Conservation (phyloP, 495 filamentous ascomycete species). For the Lasiosphaeria hispida region DNA sequence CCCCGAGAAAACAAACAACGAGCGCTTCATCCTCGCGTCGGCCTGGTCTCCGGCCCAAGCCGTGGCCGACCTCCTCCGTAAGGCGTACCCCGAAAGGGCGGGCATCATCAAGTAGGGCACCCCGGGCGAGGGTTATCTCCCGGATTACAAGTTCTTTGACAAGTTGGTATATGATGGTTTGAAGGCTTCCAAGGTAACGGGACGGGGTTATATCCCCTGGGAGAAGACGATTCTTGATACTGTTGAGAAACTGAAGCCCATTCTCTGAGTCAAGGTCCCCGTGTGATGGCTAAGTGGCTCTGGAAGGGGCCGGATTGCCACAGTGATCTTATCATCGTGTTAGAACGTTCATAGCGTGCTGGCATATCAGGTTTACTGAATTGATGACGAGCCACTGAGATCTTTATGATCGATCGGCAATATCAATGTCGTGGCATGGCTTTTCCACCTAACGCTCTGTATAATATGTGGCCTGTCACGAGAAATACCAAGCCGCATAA, state of each 20-base stretch:
- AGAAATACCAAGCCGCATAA: too few relatives aligned
- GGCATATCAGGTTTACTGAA: too few relatives aligned
- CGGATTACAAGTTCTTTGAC: slow-evolving; percentile 16
- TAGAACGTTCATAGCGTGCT: too few relatives aligned
- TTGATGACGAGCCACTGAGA: too few relatives aligned
- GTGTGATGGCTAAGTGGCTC: too few relatives aligned
- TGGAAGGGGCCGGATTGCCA: too few relatives aligned
- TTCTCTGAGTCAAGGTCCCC: background rate
- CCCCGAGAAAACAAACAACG: slow-evolving; percentile 28
- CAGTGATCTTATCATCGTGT: too few relatives aligned
- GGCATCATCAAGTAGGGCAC: slow-evolving; percentile 35
- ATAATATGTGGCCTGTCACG: too few relatives aligned
- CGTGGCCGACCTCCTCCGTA: slow-evolving; percentile 39
- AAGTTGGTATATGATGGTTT: slow-evolving; percentile 25
- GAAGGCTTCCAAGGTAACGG: slow-evolving; percentile 30
- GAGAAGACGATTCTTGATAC: slow-evolving; percentile 39
- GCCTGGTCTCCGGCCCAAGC: slow-evolving; percentile 33
- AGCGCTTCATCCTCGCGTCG: slow-evolving; percentile 35
- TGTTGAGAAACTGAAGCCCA: slow-evolving; percentile 14
- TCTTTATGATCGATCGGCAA: too few relatives aligned
- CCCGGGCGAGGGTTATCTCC: slow-evolving; percentile 38
- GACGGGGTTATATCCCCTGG: slow-evolving; percentile 36
- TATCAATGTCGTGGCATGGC: too few relatives aligned
- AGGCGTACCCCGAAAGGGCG: slow-evolving; percentile 34
- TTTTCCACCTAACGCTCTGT: too few relatives aligned